These are phyloP conservation scores for Epichloe amarillans DNA, from an alignment of 2,329 filamentous ascomycete genomes.

Conservation along the genomic window DNA sequence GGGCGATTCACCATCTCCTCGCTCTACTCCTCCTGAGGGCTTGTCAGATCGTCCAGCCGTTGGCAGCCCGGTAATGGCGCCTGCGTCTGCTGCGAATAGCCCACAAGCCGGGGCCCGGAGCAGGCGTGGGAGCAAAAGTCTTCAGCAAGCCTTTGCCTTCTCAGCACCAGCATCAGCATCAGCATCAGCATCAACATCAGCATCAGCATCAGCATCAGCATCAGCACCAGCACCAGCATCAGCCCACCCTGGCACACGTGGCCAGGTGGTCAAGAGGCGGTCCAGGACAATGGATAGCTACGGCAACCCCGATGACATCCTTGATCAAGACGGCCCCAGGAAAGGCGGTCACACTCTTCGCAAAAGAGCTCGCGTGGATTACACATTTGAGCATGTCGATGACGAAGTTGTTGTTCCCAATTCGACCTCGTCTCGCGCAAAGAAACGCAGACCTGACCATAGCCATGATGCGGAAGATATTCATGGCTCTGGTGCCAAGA, in stretches of 20 bases:
- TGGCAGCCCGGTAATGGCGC: constrained; percentile 19
- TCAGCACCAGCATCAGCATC: constrained; percentile 17
- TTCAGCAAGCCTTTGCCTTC: constrained; percentile 24
- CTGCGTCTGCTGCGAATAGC: constrained; percentile 15
- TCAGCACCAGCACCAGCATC: neutral
- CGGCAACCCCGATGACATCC: constrained; percentile 23
- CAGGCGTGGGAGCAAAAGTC: constrained; percentile 21
- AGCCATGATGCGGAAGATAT: constrained; percentile 22
- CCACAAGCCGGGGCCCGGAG: constrained; percentile 18
- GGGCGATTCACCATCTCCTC: constrained; percentile 21
- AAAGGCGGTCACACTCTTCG: constrained; percentile 47
- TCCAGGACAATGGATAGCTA: constrained; percentile 30
- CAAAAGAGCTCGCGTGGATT: constrained; percentile 43
- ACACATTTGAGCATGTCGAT: constrained; percentile 39
- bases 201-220: constrained; percentile 17
- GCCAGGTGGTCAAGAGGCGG: constrained; percentile 26
- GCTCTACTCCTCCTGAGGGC: constrained; percentile 18
- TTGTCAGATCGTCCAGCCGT: constrained; percentile 17
- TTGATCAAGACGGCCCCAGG: constrained; percentile 34
- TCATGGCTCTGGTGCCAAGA: constrained; percentile 17
- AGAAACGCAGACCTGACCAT: constrained; percentile 24
- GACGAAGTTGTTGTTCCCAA: constrained; percentile 29
- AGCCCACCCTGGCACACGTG: constrained; percentile 13
- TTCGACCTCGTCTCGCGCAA: constrained; percentile 21
- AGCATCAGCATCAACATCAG: neutral